These are phyloP conservation scores for Claviceps maximensis DNA, from an alignment of 2,329 filamentous ascomycete species.

Conservation along the genomic window DNA sequence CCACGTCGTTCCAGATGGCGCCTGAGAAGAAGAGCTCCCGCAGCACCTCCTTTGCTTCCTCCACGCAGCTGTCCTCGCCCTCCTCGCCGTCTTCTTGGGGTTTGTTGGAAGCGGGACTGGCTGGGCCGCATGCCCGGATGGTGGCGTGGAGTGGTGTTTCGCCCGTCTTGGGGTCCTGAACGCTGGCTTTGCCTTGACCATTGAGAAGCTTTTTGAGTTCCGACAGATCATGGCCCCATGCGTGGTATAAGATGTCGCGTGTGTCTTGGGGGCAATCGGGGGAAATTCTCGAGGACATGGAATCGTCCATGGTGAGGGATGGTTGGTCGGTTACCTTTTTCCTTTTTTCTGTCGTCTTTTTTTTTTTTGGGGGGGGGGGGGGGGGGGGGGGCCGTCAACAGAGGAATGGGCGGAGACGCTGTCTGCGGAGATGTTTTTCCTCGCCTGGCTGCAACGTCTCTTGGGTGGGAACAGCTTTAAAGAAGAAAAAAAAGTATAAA, in stretches of 20 bases:
- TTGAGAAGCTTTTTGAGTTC: conserved; percentile 58
- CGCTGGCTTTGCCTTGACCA: conserved; percentile 51
- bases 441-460: too few species aligned
- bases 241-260: conserved; percentile 37
- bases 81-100: conserved; percentile 21
- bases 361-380: too few species aligned
- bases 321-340: too few species aligned
- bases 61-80: conserved; percentile 31
- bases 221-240: conserved; percentile 48
- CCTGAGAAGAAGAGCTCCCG: conserved; percentile 71
- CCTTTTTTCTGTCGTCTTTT: too few species aligned
- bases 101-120: conserved; percentile 12
- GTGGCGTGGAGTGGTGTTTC: conserved; percentile 83
- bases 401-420: too few species aligned
- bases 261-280: conserved; percentile 36
- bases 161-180: conserved; percentile 73
- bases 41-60: conserved; percentile 54
- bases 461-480: too few species aligned
- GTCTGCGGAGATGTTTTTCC: too few species aligned
- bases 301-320: conserved; percentile 30
- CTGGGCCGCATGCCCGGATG: conserved; percentile 57
- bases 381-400: too few species aligned
- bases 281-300: conserved; percentile 39
- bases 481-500: too few species aligned
- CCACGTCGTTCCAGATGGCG: conserved; percentile 95